A percentile compares a stretch with the other conserved stretches of the same genome.
These are phyloP conservation scores for Oehlia diaphana DNA, from an alignment of 192 early-diverging fungal species.

Conservation along the genomic window DNA sequence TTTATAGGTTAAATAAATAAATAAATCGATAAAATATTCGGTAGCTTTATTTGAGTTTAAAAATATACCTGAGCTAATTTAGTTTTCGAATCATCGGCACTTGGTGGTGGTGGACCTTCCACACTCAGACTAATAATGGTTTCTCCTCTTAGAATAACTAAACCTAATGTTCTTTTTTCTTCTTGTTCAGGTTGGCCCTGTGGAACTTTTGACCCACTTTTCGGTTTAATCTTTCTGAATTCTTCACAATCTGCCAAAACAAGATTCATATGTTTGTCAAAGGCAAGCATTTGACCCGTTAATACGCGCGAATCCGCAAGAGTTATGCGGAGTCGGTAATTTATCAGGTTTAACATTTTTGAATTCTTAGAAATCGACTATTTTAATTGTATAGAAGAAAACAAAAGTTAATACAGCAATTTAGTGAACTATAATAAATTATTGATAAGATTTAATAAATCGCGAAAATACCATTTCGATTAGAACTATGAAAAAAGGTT, in stretches of 20 bases:
- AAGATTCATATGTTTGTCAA: constrained; percentile 99
- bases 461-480: too few relatives aligned
- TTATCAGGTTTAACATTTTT: constrained; percentile 92
- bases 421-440: too few relatives aligned
- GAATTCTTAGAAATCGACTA: constrained; percentile 73
- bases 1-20: neutral
- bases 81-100: constrained; percentile 48
- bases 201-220: constrained; percentile 51
- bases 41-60: neutral
- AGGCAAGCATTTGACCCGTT: constrained; percentile 98
- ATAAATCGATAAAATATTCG: neutral
- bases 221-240: constrained; percentile 88
- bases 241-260: constrained; percentile 98
- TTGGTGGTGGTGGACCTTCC: constrained; percentile 84
- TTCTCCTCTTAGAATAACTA: constrained; percentile 95
- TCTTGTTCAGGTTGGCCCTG: constrained; percentile 62
- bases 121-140: constrained; percentile 87
- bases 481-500: too few relatives aligned
- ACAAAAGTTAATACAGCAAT: neutral
- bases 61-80: constrained; percentile 42
- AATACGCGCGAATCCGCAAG: constrained; percentile 88
- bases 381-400: neutral
- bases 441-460: too few relatives aligned
- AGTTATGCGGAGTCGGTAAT: constrained; percentile 92
- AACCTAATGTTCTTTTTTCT: constrained; percentile 89